Base-by-base conservation (phyloP, 2,329 filamentous ascomycete species). In the Aspergillus piperis region DNA sequence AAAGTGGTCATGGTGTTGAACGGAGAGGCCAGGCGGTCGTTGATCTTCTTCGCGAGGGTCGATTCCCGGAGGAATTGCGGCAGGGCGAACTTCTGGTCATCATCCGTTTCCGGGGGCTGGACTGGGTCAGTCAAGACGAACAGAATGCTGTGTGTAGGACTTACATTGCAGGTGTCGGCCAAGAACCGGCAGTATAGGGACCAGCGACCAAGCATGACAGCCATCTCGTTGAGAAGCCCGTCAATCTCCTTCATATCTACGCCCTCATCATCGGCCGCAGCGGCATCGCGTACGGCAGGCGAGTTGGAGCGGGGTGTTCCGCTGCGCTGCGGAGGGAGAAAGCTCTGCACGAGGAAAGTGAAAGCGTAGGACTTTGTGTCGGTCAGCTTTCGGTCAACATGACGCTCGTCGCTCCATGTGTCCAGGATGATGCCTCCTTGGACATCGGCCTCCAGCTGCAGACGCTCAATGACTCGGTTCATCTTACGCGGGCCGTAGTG, bases 301-400 rank as follows among this genome's bases (percentile, higher is more conserved):
- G 93, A 96, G 64, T 84, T 88, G 39, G 91, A 86, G 48, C 91
- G 85, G 2, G 89, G 84, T 2, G 88, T 88, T 1, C 86, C 86
- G 10, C 82, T 81, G 62, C 88, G 88, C 60, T 91, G 89, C 30
- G 85, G 82, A 0, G 91, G 87, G 50, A 96, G 75, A 73, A 96
- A 97, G 78, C 93, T 97, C 77, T 97, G 93, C 0, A 98, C 93
- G 48, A 99, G 80, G 72, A 99, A 99, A 0, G 93, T 96, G 75
- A 96, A 99, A 0, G 95, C 93, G 73, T 99, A 99, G 58, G 93
- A 96, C 79, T 96, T 98, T 75, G 96, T 91, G 71, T 99, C 95
- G 2, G 91, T 98, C 62, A 99, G 81, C 71, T 90, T 91, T 68
- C 94, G 86, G 71, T 94, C 90, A 51, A 99, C 86, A 61, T 82